These are phyloP conservation scores for Kwoniella botswanensis DNA, from an alignment of 768 basidiomycete species.

Conservation along the genomic window DNA sequence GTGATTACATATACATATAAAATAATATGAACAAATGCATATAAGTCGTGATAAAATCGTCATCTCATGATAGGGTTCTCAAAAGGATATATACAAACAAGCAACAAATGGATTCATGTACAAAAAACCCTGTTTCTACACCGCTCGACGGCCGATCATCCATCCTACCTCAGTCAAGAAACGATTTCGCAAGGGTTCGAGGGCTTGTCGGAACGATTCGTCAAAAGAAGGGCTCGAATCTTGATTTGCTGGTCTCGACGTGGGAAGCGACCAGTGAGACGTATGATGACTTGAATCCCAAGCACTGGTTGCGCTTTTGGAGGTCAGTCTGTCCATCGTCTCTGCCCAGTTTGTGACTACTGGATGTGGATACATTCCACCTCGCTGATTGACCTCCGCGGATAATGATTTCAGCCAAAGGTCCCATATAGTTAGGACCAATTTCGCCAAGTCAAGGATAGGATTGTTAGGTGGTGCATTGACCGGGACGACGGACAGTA, in stretches of 20 bases:
- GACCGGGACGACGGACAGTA: slow-evolving; percentile 32
- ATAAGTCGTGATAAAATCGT: slow-evolving; percentile 12
- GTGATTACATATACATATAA: background rate
- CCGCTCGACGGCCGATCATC: slow-evolving; percentile 34
- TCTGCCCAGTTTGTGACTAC: slow-evolving; percentile 37
- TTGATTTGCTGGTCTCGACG: slow-evolving; percentile 1
- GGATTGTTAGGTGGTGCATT: slow-evolving; percentile 22
- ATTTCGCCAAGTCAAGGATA: slow-evolving; percentile 38
- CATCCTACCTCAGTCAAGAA: slow-evolving; percentile 43
- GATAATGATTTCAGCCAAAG: slow-evolving; percentile 34
- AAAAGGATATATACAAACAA: slow-evolving; percentile 19
- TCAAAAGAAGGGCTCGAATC: slow-evolving; percentile 13
- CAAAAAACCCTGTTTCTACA: background rate
- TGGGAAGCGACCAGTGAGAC: slow-evolving; percentile 16
- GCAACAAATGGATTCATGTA: slow-evolving; percentile 9
- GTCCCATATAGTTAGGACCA: slow-evolving; percentile 33
- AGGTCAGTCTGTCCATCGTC: slow-evolving; percentile 24
- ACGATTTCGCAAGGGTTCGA: slow-evolving; percentile 28
- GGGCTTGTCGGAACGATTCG: slow-evolving; percentile 30
- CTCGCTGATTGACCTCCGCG: slow-evolving; percentile 44
- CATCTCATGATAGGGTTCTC: background rate
- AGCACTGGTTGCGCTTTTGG: background rate
- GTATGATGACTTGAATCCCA: background rate
- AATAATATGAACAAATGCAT: slow-evolving; percentile 7
- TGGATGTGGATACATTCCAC: slow-evolving; percentile 48